phyloP scores from a whole-genome alignment of 192 early-diverging fungal species.

The Coemansia sp. region DNA sequence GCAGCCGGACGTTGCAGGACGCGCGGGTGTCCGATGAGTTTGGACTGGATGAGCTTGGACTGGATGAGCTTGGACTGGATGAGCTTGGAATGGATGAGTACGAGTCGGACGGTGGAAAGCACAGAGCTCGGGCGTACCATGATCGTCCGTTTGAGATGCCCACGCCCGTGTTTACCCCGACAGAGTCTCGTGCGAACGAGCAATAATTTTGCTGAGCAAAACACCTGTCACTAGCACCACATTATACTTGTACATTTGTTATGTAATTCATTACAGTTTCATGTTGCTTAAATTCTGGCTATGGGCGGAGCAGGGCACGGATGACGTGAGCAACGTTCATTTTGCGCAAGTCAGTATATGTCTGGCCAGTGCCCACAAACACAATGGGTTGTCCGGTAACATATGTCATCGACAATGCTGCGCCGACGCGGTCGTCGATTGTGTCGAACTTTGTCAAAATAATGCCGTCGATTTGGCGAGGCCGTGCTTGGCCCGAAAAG shows the following conservation, averaged over 20 bases:
- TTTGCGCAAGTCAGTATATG: constrained; percentile 90
- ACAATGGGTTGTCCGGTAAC: constrained; percentile 92
- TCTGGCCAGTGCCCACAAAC: constrained; percentile 97
- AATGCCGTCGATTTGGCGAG: constrained; percentile 93
- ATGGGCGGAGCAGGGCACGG: constrained; percentile 59
- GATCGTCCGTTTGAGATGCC: constrained; percentile 4
- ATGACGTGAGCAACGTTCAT: constrained; percentile 80
- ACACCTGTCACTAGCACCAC: background rate
- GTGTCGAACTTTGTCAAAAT: constrained; percentile 97
- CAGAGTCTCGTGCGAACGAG: background rate
- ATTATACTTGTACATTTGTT: no score
- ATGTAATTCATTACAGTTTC: no score
- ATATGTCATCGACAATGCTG: constrained; percentile 94
- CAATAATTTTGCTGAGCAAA: background rate
- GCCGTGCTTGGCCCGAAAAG: constrained; percentile 75
- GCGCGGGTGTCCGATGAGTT: constrained; percentile 21
- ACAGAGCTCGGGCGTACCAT: background rate
- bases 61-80: constrained; percentile 21
- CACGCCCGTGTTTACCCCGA: constrained; percentile 3
- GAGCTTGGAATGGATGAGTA: background rate
- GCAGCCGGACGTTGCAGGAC: constrained; percentile 30
- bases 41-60: constrained; percentile 12
- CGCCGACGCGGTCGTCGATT: constrained; percentile 95
- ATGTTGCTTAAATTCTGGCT: background rate
- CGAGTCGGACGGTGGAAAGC: constrained; percentile 9